These are phyloP conservation scores for Aspergillus bombycis DNA, from an alignment of 2,329 filamentous ascomycete genomes.

Conservation along the genomic window DNA sequence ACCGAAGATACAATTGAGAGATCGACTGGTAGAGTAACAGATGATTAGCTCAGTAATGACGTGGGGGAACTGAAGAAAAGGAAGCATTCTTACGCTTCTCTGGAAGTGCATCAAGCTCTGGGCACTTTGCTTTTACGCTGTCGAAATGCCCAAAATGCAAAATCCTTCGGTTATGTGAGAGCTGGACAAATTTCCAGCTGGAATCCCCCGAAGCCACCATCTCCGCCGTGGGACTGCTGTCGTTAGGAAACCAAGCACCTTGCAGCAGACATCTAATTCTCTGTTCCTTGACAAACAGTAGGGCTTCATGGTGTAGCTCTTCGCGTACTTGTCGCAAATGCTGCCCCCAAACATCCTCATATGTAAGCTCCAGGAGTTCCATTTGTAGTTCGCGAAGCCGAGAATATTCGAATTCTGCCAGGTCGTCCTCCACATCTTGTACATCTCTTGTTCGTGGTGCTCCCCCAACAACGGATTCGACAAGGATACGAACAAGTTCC, in stretches of 20 bases:
- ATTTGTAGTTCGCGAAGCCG: conserved; percentile 85
- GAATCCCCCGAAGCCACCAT: conserved; percentile 47
- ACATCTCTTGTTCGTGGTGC: conserved; percentile 82
- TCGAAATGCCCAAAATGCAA: conserved; percentile 89
- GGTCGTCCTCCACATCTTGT: conserved; percentile 83
- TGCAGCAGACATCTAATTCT: conserved; percentile 85
- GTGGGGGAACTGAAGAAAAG: background rate
- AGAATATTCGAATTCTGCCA: conserved; percentile 79
- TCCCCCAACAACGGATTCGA: conserved; percentile 86
- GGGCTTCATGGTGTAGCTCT: conserved; percentile 83
- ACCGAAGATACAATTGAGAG: conserved; percentile 87
- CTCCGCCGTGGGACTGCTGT: conserved; percentile 55
- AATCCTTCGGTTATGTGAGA: conserved; percentile 88
- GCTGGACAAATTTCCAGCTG: conserved; percentile 77
- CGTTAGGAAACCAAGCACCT: conserved; percentile 80
- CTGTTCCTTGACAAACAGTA: conserved; percentile 97
- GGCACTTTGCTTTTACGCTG: conserved; percentile 64
- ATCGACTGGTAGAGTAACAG: conserved; percentile 62
- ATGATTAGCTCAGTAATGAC: conserved; percentile 2
- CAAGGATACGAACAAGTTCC: conserved; percentile 84
- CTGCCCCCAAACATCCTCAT: conserved; percentile 92
- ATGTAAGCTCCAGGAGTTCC: conserved; percentile 86
- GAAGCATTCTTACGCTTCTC: conserved; percentile 65
- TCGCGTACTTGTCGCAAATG: conserved; percentile 90
- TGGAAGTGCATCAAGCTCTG: conserved; percentile 70